A percentile compares a stretch with the other conserved stretches of the same genome.
Evolutionary conservation across 345 rosid genomes (phyloP).

Genomic region (Barbarea vulgaris): DNA sequence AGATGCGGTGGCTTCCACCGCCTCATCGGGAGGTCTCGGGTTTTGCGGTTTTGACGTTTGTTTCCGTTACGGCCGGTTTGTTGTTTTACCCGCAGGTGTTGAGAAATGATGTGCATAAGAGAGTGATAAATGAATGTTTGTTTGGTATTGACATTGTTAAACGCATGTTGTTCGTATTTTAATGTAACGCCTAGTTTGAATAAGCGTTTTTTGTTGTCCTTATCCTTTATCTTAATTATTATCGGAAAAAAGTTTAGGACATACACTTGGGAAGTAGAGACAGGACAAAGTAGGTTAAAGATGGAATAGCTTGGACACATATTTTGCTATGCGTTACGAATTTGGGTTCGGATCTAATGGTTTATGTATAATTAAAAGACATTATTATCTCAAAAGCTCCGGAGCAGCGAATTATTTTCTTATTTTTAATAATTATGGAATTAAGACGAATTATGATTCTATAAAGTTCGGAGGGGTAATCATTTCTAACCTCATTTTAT

Average conservation of each 20-base stretch:
- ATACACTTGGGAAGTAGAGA: conserved; percentile 13
- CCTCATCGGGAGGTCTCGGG: conserved; percentile 41
- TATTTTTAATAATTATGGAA: too few relatives aligned
- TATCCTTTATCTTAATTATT: neutral
- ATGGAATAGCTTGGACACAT: too few relatives aligned
- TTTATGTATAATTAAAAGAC: too few relatives aligned
- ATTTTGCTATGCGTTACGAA: too few relatives aligned
- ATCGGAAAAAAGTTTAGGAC: neutral
- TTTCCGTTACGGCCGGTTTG: conserved; percentile 45
- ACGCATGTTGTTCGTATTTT: neutral
- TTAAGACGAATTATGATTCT: too few relatives aligned
- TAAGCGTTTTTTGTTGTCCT: neutral
- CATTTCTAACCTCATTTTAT: too few relatives aligned
- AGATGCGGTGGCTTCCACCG: conserved; percentile 36
- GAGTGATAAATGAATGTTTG: conserved; percentile 41
- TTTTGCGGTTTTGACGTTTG: conserved; percentile 44
- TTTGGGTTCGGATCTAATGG: too few relatives aligned
- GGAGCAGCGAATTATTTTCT: too few relatives aligned
- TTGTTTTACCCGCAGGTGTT: conserved; percentile 55
- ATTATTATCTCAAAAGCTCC: too few relatives aligned
- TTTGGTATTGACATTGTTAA: conserved; percentile 29
- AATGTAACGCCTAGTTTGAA: conserved; percentile 16
- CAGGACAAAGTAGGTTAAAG: too few relatives aligned
- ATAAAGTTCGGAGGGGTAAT: too few relatives aligned
- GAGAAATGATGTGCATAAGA: conserved; percentile 48